phyloP scores from a whole-genome alignment of 2,329 filamentous ascomycete species.

The Penicillium concentricum region DNA sequence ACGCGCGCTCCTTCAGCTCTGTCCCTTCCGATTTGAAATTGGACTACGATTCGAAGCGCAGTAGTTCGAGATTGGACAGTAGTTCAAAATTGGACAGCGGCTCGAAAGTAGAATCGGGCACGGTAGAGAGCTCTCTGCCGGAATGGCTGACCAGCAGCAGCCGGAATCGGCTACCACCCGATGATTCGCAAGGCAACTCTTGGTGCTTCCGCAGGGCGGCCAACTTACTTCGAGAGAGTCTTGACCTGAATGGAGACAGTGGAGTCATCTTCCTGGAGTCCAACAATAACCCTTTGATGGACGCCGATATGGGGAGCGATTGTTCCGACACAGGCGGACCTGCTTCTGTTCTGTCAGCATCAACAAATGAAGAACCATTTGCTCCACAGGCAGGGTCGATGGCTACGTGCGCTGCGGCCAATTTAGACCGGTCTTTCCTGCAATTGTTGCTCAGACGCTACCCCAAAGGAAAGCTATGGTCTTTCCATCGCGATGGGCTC shows the following conservation, averaged over 20 bases:
- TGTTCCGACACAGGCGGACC: slow-evolving; percentile 30
- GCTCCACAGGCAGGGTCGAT: slow-evolving; percentile 31
- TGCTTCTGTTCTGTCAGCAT: slow-evolving; percentile 35
- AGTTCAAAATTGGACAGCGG: not conserved
- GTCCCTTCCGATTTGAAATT: slow-evolving; percentile 26
- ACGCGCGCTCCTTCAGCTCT: slow-evolving; percentile 27
- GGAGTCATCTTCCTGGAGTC: slow-evolving; percentile 45
- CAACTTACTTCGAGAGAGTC: slow-evolving; percentile 48
- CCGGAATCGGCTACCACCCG: slow-evolving; percentile 25
- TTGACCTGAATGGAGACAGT: slow-evolving; percentile 47
- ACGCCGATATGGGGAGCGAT: slow-evolving; percentile 32
- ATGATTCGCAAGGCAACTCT: slow-evolving; percentile 39
- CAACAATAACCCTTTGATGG: slow-evolving; percentile 27
- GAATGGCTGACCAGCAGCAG: slow-evolving; percentile 34
- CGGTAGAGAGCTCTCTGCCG: slow-evolving; percentile 30
- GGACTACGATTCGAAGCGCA: slow-evolving; percentile 15
- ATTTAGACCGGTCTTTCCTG: slow-evolving; percentile 33
- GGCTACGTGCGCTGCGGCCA: slow-evolving; percentile 29
- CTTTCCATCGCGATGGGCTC: slow-evolving; percentile 45
- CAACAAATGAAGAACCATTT: slow-evolving; percentile 39
- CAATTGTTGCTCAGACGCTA: slow-evolving; percentile 44
- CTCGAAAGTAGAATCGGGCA: slow-evolving; percentile 28
- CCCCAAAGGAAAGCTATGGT: slow-evolving; percentile 50
- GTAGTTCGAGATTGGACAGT: not conserved
- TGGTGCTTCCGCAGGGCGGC: slow-evolving; percentile 51